Evolutionary conservation across 495 filamentous ascomycete genomes (phyloP).

Genomic region (Hypoxylon fragiforme): DNA sequence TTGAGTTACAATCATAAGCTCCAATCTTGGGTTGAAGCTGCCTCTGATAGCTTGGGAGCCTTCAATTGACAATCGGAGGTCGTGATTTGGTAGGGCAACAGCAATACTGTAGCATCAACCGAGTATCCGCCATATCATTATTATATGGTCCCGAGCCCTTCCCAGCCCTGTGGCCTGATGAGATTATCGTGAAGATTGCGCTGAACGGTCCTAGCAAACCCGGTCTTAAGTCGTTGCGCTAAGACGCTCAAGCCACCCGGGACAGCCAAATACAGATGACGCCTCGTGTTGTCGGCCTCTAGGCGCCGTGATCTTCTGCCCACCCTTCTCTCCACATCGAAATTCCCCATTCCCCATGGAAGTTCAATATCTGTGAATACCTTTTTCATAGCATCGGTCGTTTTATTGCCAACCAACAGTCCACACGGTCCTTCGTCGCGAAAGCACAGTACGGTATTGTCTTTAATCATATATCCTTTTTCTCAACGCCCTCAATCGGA

Average conservation of each 20-base stretch:
- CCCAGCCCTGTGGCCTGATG: not conserved
- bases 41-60: not conserved
- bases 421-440: no score
- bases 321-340: constrained; percentile 13
- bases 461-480: no score
- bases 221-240: constrained; percentile 16
- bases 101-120: not conserved
- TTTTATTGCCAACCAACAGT: not conserved
- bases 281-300: constrained; percentile 16
- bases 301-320: constrained; percentile 7
- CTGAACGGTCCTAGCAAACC: constrained; percentile 17
- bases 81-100: constrained; percentile 2
- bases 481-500: no score
- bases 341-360: constrained; percentile 1
- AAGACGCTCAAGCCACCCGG: constrained; percentile 34
- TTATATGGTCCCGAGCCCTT: constrained; percentile 1
- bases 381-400: not conserved
- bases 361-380: not conserved
- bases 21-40: constrained; percentile 1
- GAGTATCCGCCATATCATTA: not conserved
- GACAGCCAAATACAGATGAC: constrained; percentile 23
- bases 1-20: constrained; percentile 2
- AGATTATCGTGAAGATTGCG: constrained; percentile 1
- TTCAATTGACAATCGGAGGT: not conserved
- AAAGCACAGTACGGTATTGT: no score